Percentiles rank a stretch among this genome's conserved stretches.
These are phyloP conservation scores for Scheffersomyces lignosus DNA, from an alignment of 805 yeast species.

Conservation along the genomic window DNA sequence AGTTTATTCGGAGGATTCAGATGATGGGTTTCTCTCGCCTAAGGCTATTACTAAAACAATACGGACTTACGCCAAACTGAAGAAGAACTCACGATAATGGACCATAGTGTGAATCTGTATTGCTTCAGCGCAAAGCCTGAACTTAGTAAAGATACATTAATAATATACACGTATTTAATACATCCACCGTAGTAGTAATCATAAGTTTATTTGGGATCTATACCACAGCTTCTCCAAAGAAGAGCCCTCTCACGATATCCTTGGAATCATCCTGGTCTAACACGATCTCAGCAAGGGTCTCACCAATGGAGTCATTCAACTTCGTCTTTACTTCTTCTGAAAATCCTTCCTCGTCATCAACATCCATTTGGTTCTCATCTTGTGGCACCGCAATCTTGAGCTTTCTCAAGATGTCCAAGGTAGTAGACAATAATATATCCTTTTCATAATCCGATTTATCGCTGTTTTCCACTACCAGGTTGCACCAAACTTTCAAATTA, in stretches of 20 bases:
- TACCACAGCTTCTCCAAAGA: constrained; percentile 59
- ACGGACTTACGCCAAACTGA: no score
- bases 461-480: constrained; percentile 49
- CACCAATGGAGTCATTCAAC: constrained; percentile 62
- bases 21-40: no score
- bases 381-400: constrained; percentile 33
- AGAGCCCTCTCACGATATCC: constrained; percentile 60
- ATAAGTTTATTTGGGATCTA: no score
- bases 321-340: constrained; percentile 37
- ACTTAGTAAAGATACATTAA: no score
- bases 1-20: no score
- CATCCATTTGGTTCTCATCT: constrained; percentile 34
- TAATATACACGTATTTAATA: no score
- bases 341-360: constrained; percentile 27
- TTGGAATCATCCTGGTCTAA: constrained; percentile 47
- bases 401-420: constrained; percentile 55
- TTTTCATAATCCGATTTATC: constrained; percentile 46
- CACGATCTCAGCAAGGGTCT: constrained; percentile 50
- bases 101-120: no score
- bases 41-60: no score
- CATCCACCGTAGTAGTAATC: no score
- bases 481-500: constrained; percentile 79
- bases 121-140: no score
- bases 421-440: constrained; percentile 44
- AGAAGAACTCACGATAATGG: no score